phyloP scores from a whole-genome alignment of 2,329 filamentous ascomycete species.

The Elsinoe australis region DNA sequence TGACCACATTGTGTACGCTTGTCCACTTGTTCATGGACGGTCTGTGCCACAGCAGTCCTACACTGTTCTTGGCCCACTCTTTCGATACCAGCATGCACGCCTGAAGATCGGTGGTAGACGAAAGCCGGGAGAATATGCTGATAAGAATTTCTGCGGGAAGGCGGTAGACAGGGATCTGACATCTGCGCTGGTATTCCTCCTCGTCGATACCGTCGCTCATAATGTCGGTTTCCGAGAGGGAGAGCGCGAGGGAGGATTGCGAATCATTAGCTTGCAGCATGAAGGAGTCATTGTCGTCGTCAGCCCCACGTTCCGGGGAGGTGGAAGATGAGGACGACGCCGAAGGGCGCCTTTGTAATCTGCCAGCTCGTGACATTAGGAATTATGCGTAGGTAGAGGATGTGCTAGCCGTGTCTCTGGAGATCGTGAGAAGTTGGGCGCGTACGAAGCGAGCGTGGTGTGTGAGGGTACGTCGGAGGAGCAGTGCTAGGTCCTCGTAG shows the following conservation, averaged over 20 bases:
- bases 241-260: constrained; percentile 78
- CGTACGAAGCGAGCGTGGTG: background rate
- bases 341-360: constrained; percentile 21
- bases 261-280: constrained; percentile 78
- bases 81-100: constrained; percentile 92
- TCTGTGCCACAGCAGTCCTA: constrained; percentile 90
- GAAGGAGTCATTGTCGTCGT: constrained; percentile 92
- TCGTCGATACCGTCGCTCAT: constrained; percentile 51
- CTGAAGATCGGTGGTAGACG: constrained; percentile 62
- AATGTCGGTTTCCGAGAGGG: constrained; percentile 52
- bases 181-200: constrained; percentile 49
- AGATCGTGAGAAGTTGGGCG: background rate
- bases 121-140: constrained; percentile 79
- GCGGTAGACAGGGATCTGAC: constrained; percentile 68
- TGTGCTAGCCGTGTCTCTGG: too few relatives aligned
- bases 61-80: constrained; percentile 84
- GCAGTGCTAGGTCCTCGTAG: background rate
- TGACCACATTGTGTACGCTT: constrained; percentile 72
- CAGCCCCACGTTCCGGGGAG: constrained; percentile 66
- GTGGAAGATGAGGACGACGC: constrained; percentile 59
- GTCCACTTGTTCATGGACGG: constrained; percentile 83
- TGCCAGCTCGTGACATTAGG: constrained; percentile 18
- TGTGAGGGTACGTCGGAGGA: too few relatives aligned
- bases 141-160: constrained; percentile 94
- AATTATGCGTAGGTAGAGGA: too few relatives aligned